These are phyloP conservation scores for Botrytis fragariae DNA, from an alignment of 2,329 filamentous ascomycete genomes.

Conservation along the genomic window DNA sequence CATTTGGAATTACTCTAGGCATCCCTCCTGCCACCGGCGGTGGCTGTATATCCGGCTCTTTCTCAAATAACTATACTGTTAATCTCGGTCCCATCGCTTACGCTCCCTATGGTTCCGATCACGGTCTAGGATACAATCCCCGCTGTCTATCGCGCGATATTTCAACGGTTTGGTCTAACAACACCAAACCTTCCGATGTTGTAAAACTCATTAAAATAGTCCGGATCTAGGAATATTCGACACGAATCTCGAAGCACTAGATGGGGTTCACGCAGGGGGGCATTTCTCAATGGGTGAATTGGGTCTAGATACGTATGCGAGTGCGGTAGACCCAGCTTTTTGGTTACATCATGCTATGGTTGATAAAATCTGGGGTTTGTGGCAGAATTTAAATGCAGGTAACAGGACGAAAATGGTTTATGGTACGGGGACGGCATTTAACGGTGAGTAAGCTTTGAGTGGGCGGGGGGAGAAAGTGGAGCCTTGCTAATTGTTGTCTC, in stretches of 20 bases:
- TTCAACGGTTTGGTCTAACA: not conserved
- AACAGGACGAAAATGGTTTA: conserved; percentile 28
- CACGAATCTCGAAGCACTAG: not conserved
- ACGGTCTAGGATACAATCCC: conserved; percentile 11
- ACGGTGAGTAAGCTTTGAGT: not conserved
- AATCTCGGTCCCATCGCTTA: conserved; percentile 11
- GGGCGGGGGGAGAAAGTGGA: too few species aligned
- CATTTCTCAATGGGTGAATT: conserved; percentile 11
- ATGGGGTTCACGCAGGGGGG: conserved; percentile 10
- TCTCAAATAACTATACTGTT: conserved; percentile 7
- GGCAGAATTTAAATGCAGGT: conserved; percentile 41
- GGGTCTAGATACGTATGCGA: conserved; percentile 42
- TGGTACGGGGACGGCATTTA: not conserved
- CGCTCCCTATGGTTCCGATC: not conserved
- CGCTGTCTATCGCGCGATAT: conserved; percentile 14
- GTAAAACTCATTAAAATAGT: not conserved
- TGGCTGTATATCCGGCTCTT: conserved; percentile 43
- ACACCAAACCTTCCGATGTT: conserved; percentile 8
- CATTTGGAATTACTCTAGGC: conserved; percentile 30
- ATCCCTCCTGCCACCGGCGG: conserved; percentile 52
- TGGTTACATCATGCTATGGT: conserved; percentile 47
- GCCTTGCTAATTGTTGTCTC: not conserved
- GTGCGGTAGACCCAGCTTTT: conserved; percentile 46
- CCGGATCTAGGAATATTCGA: not conserved
- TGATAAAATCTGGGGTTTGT: conserved; percentile 48